Conservation (phyloP, 2,329 filamentous ascomycete genomes). For the Cyanodermella asteris region DNA sequence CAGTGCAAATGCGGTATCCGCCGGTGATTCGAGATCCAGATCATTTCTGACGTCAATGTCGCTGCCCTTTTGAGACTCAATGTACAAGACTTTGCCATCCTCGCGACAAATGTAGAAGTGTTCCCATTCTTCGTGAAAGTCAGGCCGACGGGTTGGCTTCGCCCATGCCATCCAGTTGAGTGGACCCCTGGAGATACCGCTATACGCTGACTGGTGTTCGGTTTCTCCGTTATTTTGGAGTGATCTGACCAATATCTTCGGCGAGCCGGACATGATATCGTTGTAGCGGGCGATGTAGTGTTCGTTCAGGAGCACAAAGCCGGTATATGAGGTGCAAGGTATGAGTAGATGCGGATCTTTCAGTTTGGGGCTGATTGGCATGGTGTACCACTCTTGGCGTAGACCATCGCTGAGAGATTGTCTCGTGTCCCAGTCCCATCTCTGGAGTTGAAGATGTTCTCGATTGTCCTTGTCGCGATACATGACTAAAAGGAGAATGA, state of each 20-base stretch:
- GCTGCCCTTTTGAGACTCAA: constrained; percentile 39
- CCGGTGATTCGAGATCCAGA: constrained; percentile 21
- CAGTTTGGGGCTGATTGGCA: constrained; percentile 19
- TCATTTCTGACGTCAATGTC: too few species aligned
- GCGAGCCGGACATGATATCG: constrained; percentile 16
- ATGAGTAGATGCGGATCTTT: constrained; percentile 48
- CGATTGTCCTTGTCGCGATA: constrained; percentile 22
- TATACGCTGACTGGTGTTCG: too few species aligned
- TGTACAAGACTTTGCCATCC: constrained; percentile 56
- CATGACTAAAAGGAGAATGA: constrained; percentile 52
- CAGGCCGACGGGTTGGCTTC: constrained; percentile 44
- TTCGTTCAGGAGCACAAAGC: constrained; percentile 47
- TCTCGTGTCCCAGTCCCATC: constrained; percentile 32
- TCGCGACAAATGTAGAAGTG: constrained; percentile 72
- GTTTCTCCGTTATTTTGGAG: constrained; percentile 3
- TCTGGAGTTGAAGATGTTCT: too few species aligned
- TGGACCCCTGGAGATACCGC: constrained; percentile 5
- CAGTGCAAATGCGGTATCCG: constrained; percentile 56
- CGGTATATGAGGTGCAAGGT: constrained; percentile 46
- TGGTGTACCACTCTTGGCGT: constrained; percentile 10
- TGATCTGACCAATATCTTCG: constrained; percentile 13
- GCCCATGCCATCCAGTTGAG: constrained; percentile 74
- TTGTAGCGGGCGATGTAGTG: constrained; percentile 29
- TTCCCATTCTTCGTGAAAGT: constrained; percentile 44
- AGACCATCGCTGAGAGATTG: constrained; percentile 9